Evolutionary conservation across 441 rosid genomes (phyloP), one percentile per base, ranked within the genome.

Genomic region (Breynia disticha): DNA sequence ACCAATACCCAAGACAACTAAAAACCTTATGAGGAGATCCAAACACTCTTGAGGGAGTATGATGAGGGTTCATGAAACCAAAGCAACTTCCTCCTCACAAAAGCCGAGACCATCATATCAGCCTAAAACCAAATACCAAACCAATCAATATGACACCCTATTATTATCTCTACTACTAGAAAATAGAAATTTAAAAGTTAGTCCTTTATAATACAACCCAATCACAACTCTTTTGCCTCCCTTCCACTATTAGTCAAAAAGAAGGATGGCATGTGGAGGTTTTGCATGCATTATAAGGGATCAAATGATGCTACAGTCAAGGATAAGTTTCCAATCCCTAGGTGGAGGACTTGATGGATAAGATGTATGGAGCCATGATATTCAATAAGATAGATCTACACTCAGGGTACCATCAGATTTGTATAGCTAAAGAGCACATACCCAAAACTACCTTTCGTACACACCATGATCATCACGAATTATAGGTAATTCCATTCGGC

Each of bases 341-440:
- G 24, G 21, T 49, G 14, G 53, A 49, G 4, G 53, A 49, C 7
- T 20, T 49, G 28, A 9, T 49, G 24, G 53, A 49, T 49, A 35
- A 49, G 20, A 10, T 49, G 16, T 3, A 21, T 5, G 53, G 1
- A 4, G 1, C 53, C 1, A 2, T 3, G 12, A 8, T 7, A 12
- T 49, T 49, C 12, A 3, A 1, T 12, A 0, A 49, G 20, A 5
- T 49, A 14, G 1, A 49, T 49, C 53, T 49, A 12, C 19, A 35
- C 1, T 18, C 1, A 4, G 53, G 50, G 3, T 49, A 2, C 11
- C 53, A 49, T 21, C 53, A 49, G 20, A 18, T 49, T 7, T 0
- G 53, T 9, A 49, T 49, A 35, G 15, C 1, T 1, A 18, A 11
- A 2, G 32, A 18, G 11, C 0, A 49, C 8, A 9, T 12, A 15